Evolutionary conservation across 2,329 filamentous ascomycete genomes (phyloP), one percentile per base, ranked within the genome.

Genomic region (Exophiala bonariae): DNA sequence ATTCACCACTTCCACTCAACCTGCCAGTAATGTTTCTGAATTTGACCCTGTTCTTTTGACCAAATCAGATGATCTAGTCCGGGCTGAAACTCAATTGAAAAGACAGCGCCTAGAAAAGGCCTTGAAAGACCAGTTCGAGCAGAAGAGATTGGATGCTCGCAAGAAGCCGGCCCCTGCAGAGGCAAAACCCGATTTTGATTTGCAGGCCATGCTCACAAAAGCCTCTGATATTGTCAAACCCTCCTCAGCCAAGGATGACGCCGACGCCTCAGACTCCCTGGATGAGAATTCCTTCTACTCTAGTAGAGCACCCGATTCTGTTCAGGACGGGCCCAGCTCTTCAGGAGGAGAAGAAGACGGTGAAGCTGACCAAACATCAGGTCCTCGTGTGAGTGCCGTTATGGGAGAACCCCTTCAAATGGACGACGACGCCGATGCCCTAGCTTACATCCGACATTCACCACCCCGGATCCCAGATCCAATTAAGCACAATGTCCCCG

Each of bases 211-310:
- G 52, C 75, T 92, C 63, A 76, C 78, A 58, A 83, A 82, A 66
- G 87, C 86, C 38, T 74, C 86, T 64, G 78, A 82, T 55, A 74
- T 89, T 59, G 87, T 89, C 63, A 82, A 85, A 66, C 83, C 83
- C 46, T 76, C 84, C 58, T 80, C 85, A 61, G 73, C 77, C 55
- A 69, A 80, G 60, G 69, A 76, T 65, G 53, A 58, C 54, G 70
- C 58, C 30, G 64, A 70, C 53, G 65, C 69, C 49, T 74, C 75
- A 75, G 79, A 81, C 72, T 82, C 82, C 66, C 88, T 90, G 72
- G 90, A 96, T 70, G 86, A 95, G 66, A 90, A 95, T 64, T 93
- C 90, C 32, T 95, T 95, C 69, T 96, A 97, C 75, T 96, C 92
- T 58, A 96, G 91, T 71, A 88, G 86, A 72, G 80, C 79, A 55